Conservation (phyloP, 2,329 filamentous ascomycete genomes). For the Colletotrichum chlorophyti region DNA sequence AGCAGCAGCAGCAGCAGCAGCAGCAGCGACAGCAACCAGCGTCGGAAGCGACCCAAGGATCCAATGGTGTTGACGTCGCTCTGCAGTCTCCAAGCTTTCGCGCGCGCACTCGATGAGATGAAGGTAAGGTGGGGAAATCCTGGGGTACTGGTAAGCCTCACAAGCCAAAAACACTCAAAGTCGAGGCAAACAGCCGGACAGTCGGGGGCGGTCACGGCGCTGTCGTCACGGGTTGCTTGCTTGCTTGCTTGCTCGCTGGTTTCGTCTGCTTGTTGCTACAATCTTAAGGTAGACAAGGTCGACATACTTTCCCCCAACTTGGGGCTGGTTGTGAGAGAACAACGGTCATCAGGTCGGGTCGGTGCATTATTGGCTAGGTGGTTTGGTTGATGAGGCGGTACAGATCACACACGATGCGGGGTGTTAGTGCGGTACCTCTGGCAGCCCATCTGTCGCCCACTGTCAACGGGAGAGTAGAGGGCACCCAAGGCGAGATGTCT, state of each 20-base stretch:
- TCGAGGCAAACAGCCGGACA: no score
- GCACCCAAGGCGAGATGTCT: no score
- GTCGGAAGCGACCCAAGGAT: not conserved
- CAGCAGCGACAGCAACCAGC: not conserved
- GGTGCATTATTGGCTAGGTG: no score
- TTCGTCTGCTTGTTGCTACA: no score
- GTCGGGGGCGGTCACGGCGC: constrained; percentile 1
- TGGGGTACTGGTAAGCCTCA: constrained; percentile 24
- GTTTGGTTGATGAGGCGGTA: no score
- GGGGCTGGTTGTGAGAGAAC: not conserved
- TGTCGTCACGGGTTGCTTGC: constrained; percentile 1
- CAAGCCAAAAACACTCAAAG: no score
- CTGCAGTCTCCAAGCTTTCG: constrained; percentile 15
- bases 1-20: not conserved
- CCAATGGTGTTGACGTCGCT: constrained; percentile 16
- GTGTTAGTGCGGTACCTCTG: constrained; percentile 16
- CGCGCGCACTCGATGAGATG: not conserved
- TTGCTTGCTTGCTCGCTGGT: constrained; percentile 8
- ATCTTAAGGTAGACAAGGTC: no score
- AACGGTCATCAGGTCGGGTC: no score
- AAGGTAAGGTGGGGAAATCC: constrained; percentile 26
- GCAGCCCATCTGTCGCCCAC: no score
- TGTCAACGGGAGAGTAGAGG: no score
- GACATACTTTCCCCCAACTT: no score
- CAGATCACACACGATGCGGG: not conserved